A percentile compares a stretch with the other conserved stretches of the same genome.
These are phyloP conservation scores for Colletotrichum incanum DNA, from an alignment of 2,329 filamentous ascomycete species.

Conservation along the genomic window DNA sequence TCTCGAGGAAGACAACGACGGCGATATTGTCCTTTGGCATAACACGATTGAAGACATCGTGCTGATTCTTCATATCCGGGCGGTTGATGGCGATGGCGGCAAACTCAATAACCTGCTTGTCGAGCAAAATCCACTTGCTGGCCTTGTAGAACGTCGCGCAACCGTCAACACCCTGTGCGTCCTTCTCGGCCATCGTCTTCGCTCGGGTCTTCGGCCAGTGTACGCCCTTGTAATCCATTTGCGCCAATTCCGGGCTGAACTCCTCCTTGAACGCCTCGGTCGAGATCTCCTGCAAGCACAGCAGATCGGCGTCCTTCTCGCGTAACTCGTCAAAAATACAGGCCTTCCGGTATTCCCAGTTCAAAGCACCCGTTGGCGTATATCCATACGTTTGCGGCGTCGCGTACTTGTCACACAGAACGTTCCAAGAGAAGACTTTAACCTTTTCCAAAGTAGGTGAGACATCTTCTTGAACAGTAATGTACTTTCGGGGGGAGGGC, in stretches of 20 bases:
- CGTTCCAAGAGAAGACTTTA: conserved; percentile 94
- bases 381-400: conserved; percentile 91
- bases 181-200: conserved; percentile 91
- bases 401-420: conserved; percentile 93
- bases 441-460: conserved; percentile 77
- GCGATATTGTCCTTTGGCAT: conserved; percentile 99
- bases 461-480: conserved; percentile 81
- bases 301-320: conserved; percentile 85
- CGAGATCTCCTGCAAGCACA: conserved; percentile 95
- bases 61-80: conserved; percentile 96
- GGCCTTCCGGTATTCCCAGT: conserved; percentile 89
- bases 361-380: conserved; percentile 84
- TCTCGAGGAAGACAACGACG: conserved; percentile 93
- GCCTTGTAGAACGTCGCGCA: conserved; percentile 98
- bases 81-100: conserved; percentile 92
- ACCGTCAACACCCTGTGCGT: conserved; percentile 92
- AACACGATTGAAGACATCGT: conserved; percentile 97
- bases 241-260: conserved; percentile 88
- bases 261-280: conserved; percentile 92
- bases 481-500: conserved; percentile 82
- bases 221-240: conserved; percentile 92
- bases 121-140: conserved; percentile 92
- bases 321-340: conserved; percentile 88
- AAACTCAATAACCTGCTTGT: conserved; percentile 96
- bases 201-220: conserved; percentile 93